These are phyloP conservation scores for Lachancea kluyveri DNA, from an alignment of 805 yeast species.

Conservation along the genomic window DNA sequence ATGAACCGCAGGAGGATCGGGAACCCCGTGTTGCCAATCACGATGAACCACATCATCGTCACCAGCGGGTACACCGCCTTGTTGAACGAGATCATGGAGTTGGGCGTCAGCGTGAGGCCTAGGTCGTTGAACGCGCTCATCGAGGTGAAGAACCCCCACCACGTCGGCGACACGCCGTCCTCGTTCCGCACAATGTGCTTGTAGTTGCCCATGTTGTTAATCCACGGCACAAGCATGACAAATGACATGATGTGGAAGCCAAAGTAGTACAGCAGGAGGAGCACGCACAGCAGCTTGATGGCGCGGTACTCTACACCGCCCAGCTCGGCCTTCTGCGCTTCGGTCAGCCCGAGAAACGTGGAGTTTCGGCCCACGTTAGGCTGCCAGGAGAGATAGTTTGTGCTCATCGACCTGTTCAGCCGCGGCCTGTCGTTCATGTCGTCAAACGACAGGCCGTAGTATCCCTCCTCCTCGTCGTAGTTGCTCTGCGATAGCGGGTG, in stretches of 20 bases:
- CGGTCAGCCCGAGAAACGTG: constrained; percentile 74
- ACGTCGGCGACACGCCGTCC: constrained; percentile 64
- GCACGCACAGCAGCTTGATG: constrained; percentile 62
- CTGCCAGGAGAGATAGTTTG: constrained; percentile 77
- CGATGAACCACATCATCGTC: constrained; percentile 60
- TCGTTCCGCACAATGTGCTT: constrained; percentile 36
- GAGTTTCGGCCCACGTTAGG: constrained; percentile 94
- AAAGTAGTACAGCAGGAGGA: constrained; percentile 60
- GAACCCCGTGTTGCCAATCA: constrained; percentile 92
- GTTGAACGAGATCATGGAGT: constrained; percentile 68
- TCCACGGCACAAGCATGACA: constrained; percentile 57
- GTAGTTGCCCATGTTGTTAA: constrained; percentile 38
- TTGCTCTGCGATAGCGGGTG: constrained; percentile 1
- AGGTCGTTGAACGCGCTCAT: constrained; percentile 78
- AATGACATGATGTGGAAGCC: constrained; percentile 65
- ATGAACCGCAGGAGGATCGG: constrained; percentile 77
- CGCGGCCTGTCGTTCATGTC: constrained; percentile 11
- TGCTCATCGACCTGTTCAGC: constrained; percentile 36
- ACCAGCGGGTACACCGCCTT: constrained; percentile 60
- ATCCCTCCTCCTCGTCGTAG: constrained; percentile 31
- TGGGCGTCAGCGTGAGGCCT: constrained; percentile 76
- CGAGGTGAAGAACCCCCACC: constrained; percentile 93
- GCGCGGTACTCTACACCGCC: constrained; percentile 98
- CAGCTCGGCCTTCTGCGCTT: constrained; percentile 82
- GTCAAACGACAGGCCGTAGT: constrained; percentile 26